These are phyloP conservation scores for Populus tremula DNA, from an alignment of 345 rosid species.

Conservation along the genomic window DNA sequence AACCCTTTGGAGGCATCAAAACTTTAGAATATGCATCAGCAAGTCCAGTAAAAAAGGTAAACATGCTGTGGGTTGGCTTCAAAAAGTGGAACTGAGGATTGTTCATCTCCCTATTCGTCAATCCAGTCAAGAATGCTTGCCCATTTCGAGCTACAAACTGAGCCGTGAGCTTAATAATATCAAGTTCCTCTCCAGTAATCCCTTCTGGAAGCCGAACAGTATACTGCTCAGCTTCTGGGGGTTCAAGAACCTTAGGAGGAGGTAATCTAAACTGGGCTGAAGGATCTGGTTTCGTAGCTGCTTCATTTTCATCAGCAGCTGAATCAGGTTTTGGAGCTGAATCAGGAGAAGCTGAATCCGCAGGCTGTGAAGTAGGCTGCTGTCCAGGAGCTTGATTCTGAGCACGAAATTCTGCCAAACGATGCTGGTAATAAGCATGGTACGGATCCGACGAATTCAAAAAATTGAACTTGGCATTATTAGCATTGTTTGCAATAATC, in stretches of 20 bases:
- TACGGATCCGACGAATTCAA: slow-evolving; percentile 64
- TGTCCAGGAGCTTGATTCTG: slow-evolving; percentile 50
- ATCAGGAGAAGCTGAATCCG: slow-evolving; percentile 39
- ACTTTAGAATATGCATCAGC: slow-evolving; percentile 82
- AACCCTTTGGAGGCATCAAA: slow-evolving; percentile 70
- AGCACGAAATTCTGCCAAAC: slow-evolving; percentile 60
- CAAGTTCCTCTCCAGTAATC: slow-evolving; percentile 76
- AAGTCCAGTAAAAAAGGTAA: slow-evolving; percentile 63
- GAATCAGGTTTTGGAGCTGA: slow-evolving; percentile 31
- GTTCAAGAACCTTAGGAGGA: slow-evolving; percentile 56
- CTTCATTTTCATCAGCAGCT: slow-evolving; percentile 25
- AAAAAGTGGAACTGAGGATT: slow-evolving; percentile 77
- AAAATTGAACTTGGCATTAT: slow-evolving; percentile 70
- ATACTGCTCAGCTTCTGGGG: slow-evolving; percentile 76
- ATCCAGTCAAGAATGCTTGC: slow-evolving; percentile 60
- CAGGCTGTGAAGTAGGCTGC: slow-evolving; percentile 30
- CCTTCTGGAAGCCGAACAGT: slow-evolving; percentile 78
- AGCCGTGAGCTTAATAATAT: slow-evolving; percentile 75
- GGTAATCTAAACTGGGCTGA: slow-evolving; percentile 59
- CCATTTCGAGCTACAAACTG: slow-evolving; percentile 91
- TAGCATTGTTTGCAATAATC: slow-evolving; percentile 62
- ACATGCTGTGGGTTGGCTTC: slow-evolving; percentile 92
- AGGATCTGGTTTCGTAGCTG: slow-evolving; percentile 50
- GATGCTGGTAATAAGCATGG: slow-evolving; percentile 74
- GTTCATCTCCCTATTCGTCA: slow-evolving; percentile 68